phyloP scores from a whole-genome alignment of 1,284 basidiomycete genomes.

The Cutaneotrichosporon mucoides region DNA sequence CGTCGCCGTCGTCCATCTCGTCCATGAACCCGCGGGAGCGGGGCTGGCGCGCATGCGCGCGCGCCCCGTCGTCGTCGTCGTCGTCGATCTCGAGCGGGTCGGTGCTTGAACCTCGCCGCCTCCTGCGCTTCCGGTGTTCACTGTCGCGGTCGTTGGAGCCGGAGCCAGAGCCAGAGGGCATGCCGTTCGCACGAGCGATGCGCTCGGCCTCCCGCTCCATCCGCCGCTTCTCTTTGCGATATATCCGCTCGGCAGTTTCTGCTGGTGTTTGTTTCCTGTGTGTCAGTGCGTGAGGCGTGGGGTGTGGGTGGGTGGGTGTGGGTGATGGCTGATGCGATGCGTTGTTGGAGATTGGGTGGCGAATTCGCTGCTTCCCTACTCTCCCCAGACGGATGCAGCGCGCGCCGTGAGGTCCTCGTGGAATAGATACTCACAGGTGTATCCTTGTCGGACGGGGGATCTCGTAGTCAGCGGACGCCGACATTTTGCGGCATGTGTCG shows the following conservation, averaged over 20 bases:
- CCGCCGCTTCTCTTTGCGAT: constrained; percentile 28
- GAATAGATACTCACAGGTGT: background rate
- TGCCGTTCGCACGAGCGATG: constrained; percentile 34
- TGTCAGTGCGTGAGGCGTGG: background rate
- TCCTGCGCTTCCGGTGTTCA: background rate
- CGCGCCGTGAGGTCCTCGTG: no score
- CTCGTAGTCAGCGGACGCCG: background rate
- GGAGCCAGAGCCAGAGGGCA: background rate
- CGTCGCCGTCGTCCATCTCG: background rate
- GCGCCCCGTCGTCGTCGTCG: no score
- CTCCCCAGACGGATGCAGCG: no score
- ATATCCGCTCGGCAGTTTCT: constrained; percentile 30
- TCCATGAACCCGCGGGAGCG: background rate
- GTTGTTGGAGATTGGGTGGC: background rate
- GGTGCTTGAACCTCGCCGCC: background rate
- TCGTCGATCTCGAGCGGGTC: background rate
- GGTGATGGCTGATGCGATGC: no score
- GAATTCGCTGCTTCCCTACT: no score
- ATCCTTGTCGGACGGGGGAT: background rate
- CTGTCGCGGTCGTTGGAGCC: no score
- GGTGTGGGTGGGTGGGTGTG: no score
- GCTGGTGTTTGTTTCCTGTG: constrained; percentile 34
- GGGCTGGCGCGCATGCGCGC: no score
- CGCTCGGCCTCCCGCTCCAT: constrained; percentile 16
- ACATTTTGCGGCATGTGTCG: background rate